These are phyloP conservation scores for Exophiala bonariae DNA, from an alignment of 2,329 filamentous ascomycete genomes.

Conservation along the genomic window DNA sequence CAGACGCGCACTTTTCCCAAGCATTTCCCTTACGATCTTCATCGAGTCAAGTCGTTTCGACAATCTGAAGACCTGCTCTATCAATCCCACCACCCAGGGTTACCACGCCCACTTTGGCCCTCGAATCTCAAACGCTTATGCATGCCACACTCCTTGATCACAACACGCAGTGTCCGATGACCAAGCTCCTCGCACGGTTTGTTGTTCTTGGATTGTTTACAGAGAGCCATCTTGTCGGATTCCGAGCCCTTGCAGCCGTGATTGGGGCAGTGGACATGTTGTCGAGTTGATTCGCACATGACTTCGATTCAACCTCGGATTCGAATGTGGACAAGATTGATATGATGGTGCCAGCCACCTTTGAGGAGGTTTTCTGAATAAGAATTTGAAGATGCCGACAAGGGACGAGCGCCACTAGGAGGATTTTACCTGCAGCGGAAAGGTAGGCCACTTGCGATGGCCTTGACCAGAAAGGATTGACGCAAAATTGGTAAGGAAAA, in stretches of 20 bases:
- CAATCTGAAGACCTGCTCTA: not conserved
- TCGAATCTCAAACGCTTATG: conserved; percentile 14
- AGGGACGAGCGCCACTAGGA: too few relatives aligned
- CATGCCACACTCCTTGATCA: conserved; percentile 12
- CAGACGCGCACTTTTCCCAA: not conserved
- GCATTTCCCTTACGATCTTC: not conserved
- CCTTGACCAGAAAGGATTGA: too few relatives aligned
- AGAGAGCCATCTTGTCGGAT: conserved; percentile 3
- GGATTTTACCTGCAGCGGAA: too few relatives aligned
- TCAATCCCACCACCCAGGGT: conserved; percentile 17
- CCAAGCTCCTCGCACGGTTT: conserved; percentile 11
- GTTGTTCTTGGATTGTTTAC: conserved; percentile 13
- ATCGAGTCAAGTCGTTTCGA: too few relatives aligned
- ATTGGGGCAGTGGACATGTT: conserved; percentile 12
- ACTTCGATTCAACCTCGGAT: not conserved
- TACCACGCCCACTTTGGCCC: conserved; percentile 14
- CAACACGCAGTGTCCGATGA: conserved; percentile 9
- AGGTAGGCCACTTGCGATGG: too few relatives aligned
- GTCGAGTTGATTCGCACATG: conserved; percentile 19
- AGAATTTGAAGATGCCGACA: too few relatives aligned
- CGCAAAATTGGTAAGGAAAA: too few relatives aligned
- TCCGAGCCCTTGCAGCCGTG: conserved; percentile 14
- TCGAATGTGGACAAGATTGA: too few relatives aligned
- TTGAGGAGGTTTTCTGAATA: too few relatives aligned
- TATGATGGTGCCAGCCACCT: too few relatives aligned